phyloP scores from a whole-genome alignment of 1,139 yeast genomes.

The Hyphopichia pseudoburtonii region DNA sequence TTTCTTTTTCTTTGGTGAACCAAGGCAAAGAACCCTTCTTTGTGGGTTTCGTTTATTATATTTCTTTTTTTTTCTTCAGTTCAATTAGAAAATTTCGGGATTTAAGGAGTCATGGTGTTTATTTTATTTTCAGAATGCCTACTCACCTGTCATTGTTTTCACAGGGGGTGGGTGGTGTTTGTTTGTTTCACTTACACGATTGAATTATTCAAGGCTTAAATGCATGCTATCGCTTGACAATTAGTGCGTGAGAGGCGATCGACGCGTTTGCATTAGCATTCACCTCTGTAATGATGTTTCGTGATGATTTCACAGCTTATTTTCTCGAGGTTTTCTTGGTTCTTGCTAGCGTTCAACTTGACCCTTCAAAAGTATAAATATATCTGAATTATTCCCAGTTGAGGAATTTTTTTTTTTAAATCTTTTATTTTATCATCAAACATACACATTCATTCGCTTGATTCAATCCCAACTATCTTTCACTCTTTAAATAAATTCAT shows the following conservation, averaged over 20 bases:
- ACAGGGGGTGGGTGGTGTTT: background rate
- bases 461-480: constrained; percentile 12
- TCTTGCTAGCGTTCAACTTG: background rate
- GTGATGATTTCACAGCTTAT: background rate
- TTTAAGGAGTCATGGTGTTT: too few relatives aligned
- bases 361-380: constrained; percentile 14
- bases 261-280: background rate
- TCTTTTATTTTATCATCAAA: constrained; percentile 5
- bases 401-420: background rate
- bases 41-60: too few relatives aligned
- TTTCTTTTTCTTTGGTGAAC: too few relatives aligned
- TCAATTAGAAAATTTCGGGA: too few relatives aligned
- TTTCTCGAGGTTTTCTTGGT: background rate
- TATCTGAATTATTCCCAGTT: constrained; percentile 7
- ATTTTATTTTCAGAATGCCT: too few relatives aligned
- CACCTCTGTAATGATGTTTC: background rate
- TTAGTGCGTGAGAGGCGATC: too few relatives aligned
- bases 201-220: background rate
- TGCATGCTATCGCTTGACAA: too few relatives aligned
- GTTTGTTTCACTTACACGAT: background rate
- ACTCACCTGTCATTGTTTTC: too few relatives aligned
- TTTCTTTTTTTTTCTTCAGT: too few relatives aligned
- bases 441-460: background rate
- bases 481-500: constrained; percentile 11
- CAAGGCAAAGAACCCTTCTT: too few relatives aligned